phyloP scores from a whole-genome alignment of 331 rosid species.

The Rhamnella rubrinervis region DNA sequence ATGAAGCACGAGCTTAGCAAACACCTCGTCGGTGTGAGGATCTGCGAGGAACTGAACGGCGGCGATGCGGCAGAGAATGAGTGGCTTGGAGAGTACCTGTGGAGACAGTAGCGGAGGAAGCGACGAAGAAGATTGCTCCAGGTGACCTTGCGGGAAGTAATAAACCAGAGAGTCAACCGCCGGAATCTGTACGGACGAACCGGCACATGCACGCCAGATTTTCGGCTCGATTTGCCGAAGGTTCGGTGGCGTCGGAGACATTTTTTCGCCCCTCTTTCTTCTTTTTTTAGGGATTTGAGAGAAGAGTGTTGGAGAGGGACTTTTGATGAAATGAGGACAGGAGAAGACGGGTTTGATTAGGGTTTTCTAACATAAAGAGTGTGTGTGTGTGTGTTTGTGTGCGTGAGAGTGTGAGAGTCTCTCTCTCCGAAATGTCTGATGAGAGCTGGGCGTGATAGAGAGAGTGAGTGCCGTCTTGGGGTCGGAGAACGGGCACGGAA shows the following conservation, averaged over 20 bases:
- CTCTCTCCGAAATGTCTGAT: constrained; percentile 5
- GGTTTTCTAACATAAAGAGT: constrained; percentile 20
- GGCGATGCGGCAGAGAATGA: constrained; percentile 37
- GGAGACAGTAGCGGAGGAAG: constrained; percentile 37
- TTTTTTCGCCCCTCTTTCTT: background rate
- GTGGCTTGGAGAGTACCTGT: constrained; percentile 29
- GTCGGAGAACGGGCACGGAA: constrained; percentile 39
- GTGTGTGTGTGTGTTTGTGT: background rate
- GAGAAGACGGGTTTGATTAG: constrained; percentile 15
- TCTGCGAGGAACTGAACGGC: constrained; percentile 47
- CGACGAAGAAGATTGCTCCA: constrained; percentile 43
- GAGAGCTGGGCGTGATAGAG: background rate
- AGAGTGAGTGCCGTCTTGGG: constrained; percentile 16
- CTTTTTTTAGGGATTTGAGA: constrained; percentile 1
- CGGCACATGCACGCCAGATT: constrained; percentile 74
- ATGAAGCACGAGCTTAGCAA: constrained; percentile 46
- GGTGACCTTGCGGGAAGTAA: constrained; percentile 77
- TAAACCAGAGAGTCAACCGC: constrained; percentile 62
- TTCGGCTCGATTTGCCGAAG: constrained; percentile 32
- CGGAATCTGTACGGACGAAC: constrained; percentile 45
- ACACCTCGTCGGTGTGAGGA: constrained; percentile 65
- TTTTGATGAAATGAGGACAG: background rate
- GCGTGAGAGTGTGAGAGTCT: background rate
- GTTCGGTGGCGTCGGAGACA: constrained; percentile 26
- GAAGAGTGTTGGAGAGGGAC: background rate